Percentiles rank a stretch among this genome's conserved stretches.
phyloP scores from a whole-genome alignment of 306 rosid genomes.

The Begonia peltatifolia region DNA sequence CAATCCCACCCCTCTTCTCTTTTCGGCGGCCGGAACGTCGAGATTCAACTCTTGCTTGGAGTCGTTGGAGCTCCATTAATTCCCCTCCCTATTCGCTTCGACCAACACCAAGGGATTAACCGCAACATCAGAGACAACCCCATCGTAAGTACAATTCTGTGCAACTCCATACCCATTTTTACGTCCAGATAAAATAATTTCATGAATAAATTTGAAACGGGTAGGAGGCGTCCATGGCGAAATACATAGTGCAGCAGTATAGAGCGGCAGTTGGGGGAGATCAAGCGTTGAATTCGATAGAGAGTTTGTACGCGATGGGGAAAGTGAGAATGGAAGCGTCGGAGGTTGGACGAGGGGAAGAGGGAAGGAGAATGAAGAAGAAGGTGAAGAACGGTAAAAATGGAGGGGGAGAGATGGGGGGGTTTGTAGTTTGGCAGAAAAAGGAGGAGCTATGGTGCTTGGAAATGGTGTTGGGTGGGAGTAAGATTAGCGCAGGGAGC shows the following conservation, averaged over 20 bases:
- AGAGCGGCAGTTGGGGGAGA: conserved; percentile 92
- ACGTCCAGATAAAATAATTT: not conserved
- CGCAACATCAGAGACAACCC: conserved; percentile 63
- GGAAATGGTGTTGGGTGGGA: conserved; percentile 65
- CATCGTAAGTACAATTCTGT: conserved; percentile 30
- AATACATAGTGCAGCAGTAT: conserved; percentile 77
- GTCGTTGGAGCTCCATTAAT: conserved; percentile 85
- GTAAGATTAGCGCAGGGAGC: conserved; percentile 87
- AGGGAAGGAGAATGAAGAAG: conserved; percentile 23
- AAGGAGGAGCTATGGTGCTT: conserved; percentile 80
- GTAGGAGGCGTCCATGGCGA: conserved; percentile 78
- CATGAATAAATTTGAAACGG: not conserved
- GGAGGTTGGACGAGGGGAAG: conserved; percentile 54
- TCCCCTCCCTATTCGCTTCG: conserved; percentile 45
- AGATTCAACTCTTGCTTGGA: conserved; percentile 74
- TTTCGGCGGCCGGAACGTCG: conserved; percentile 49
- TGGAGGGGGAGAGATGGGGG: conserved; percentile 58
- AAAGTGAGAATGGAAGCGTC: conserved; percentile 70
- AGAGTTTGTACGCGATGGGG: conserved; percentile 94
- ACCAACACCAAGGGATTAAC: conserved; percentile 37
- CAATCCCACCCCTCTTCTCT: conserved; percentile 21
- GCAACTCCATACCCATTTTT: too few species aligned
- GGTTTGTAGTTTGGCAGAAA: conserved; percentile 89
- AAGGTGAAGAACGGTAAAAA: conserved; percentile 33
- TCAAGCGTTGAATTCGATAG: conserved; percentile 40